A percentile compares a stretch with the other conserved stretches of the same genome.
Evolutionary conservation across 495 filamentous ascomycete species (phyloP).

Genomic region (Podospora appendiculata): DNA sequence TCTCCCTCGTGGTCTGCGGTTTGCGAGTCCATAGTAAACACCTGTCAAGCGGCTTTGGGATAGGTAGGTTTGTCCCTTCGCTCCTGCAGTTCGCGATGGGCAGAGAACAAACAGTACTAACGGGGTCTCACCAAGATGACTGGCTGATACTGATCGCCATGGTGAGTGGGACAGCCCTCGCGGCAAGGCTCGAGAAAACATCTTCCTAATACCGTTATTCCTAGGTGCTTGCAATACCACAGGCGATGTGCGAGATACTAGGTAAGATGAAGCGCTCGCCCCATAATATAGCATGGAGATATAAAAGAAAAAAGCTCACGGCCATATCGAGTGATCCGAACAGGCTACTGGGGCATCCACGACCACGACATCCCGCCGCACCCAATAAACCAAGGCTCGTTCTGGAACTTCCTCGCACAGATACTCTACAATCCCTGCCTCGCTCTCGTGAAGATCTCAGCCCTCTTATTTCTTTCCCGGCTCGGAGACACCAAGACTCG

Average conservation of each 20-base stretch:
- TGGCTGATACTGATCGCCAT: slow-evolving; percentile 32
- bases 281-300: too few species aligned
- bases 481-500: slow-evolving; percentile 32
- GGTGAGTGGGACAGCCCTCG: slow-evolving; percentile 11
- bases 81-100: too few species aligned
- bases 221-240: too few species aligned
- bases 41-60: slow-evolving; percentile 20
- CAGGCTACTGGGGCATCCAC: slow-evolving; percentile 37
- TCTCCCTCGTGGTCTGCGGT: slow-evolving; percentile 29
- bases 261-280: too few species aligned
- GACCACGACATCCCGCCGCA: slow-evolving; percentile 34
- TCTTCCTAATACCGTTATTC: too few species aligned
- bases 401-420: slow-evolving; percentile 43
- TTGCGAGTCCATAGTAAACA: slow-evolving; percentile 31
- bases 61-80: slow-evolving; percentile 19
- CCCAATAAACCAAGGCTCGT: slow-evolving; percentile 20
- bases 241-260: too few species aligned
- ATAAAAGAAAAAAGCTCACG: too few species aligned
- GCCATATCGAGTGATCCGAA: too few species aligned
- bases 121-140: slow-evolving; percentile 20
- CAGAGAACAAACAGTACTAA: background rate
- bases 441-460: slow-evolving; percentile 47
- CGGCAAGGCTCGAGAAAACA: too few species aligned
- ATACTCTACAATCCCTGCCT: slow-evolving; percentile 55
- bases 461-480: slow-evolving; percentile 50